Base-by-base conservation (phyloP, 2,329 filamentous ascomycete species). In the Aspergillus flavus region DNA sequence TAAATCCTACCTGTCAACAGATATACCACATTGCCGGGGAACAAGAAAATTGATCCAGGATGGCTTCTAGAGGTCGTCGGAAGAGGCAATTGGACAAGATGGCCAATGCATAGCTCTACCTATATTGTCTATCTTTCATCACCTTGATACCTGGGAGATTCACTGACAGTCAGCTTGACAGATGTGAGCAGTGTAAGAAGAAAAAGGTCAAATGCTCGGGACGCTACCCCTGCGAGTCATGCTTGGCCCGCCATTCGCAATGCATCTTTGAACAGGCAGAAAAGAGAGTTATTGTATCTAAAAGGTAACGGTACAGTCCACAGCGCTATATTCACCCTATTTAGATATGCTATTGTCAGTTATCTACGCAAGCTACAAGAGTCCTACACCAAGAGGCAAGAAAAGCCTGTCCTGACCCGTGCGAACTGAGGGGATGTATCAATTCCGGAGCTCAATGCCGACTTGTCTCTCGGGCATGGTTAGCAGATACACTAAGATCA, bases 161-260 rank as follows among this genome's bases (percentile, higher is more conserved):
- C 16, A 39, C 16, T 57, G 14, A 32, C 36, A 9, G 48, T 16
- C 2, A 59, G 4, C 2, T 7, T 12, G 23, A 5, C 39, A 64
- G 63, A 39, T 62, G 60, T 26, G 60, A 62, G 26, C 43, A 57
- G 39, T 64, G 60, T 50, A 64, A 60, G 41, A 59, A 52, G 52
- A 56, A 57, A 32, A 64, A 64, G 32, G 50, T 59, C 16, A 64
- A 64, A 46, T 62, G 60, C 52, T 62, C 62, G 21, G 59, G 63
- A 30, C 59, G 45, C 36, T 34, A 36, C 43, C 60, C 60, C 21
- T 64, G 63, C 32, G 56, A 64, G 21, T 46, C 59, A 21, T 64
- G 63, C 32, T 52, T 52, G 11, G 56, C 52, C 10, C 59, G 63
- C 10, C n/a, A 58, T 16, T 34, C 34, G 6, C n/a, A 58, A 36